These are phyloP conservation scores for Bombardia bombarda DNA, from an alignment of 495 filamentous ascomycete genomes.

Conservation along the genomic window DNA sequence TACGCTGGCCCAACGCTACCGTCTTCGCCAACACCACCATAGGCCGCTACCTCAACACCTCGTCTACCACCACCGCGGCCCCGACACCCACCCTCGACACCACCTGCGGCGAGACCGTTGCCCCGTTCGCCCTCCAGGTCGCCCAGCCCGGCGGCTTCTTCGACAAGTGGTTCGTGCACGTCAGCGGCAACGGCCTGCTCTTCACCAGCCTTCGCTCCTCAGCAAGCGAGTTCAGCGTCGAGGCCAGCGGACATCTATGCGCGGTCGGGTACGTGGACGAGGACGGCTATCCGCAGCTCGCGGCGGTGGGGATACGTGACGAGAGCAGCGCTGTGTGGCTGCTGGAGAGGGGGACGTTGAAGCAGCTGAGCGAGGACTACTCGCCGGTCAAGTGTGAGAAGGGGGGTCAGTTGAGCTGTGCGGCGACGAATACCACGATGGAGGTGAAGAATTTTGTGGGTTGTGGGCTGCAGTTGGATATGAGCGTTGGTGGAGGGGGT, in stretches of 20 bases:
- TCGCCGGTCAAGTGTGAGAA: conserved; percentile 5
- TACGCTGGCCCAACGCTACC: conserved; percentile 10
- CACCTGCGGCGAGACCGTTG: conserved; percentile 17
- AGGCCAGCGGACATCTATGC: conserved; percentile 15
- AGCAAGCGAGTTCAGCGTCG: conserved; percentile 20
- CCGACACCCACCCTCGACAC: conserved; percentile 17
- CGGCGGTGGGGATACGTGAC: conserved; percentile 8
- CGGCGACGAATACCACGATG: conserved; percentile 2
- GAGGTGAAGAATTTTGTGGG: conserved; percentile 6
- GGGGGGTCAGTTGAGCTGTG: conserved; percentile 3
- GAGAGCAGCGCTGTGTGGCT: conserved; percentile 5
- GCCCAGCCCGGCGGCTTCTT: conserved; percentile 19
- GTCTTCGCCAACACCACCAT: conserved; percentile 16
- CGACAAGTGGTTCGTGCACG: conserved; percentile 18
- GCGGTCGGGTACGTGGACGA: conserved; percentile 7
- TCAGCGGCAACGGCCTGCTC: conserved; percentile 16
- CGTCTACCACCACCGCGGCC: conserved; percentile 32
- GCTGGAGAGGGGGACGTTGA: neutral
- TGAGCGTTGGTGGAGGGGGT: neutral
- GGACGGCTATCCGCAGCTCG: conserved; percentile 3
- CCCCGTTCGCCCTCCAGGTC: conserved; percentile 19
- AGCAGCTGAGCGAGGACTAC: conserved; percentile 6
- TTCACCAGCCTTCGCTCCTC: conserved; percentile 8
- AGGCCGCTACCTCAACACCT: conserved; percentile 23
- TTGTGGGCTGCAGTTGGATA: conserved; percentile 11